phyloP scores from a whole-genome alignment of 1,284 basidiomycete species.

The Blastosporella zonata region DNA sequence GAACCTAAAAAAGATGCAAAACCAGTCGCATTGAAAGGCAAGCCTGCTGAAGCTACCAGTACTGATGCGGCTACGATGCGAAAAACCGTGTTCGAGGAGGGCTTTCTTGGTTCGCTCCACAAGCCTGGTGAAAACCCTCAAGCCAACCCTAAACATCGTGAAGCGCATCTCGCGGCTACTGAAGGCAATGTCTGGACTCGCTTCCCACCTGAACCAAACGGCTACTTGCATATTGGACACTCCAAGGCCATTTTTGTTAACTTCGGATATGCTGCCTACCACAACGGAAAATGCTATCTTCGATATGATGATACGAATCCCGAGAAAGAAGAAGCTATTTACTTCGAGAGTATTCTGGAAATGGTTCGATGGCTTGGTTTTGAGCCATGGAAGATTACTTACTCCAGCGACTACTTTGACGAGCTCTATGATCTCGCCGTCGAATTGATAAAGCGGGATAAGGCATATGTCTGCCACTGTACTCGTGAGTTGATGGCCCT shows the following conservation, averaged over 20 bases:
- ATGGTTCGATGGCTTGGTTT: slow-evolving; percentile 96
- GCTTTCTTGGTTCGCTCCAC: slow-evolving; percentile 92
- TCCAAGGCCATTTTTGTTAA: slow-evolving; percentile 99
- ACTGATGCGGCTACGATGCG: slow-evolving; percentile 39
- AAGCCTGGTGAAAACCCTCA: slow-evolving; percentile 95
- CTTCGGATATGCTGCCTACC: slow-evolving; percentile 94
- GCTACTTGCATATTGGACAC: slow-evolving; percentile 94
- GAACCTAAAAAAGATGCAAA: slow-evolving; percentile 52
- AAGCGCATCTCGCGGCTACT: slow-evolving; percentile 81
- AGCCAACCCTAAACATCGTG: slow-evolving; percentile 72
- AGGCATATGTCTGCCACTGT: slow-evolving; percentile 96
- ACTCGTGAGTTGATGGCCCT: slow-evolving; percentile 60
- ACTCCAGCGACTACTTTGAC: slow-evolving; percentile 97
- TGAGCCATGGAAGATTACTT: slow-evolving; percentile 99
- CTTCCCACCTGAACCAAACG: slow-evolving; percentile 99
- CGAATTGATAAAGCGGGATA: slow-evolving; percentile 88
- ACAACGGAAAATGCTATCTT: slow-evolving; percentile 89
- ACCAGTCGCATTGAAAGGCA: slow-evolving; percentile 30
- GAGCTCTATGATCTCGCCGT: slow-evolving; percentile 86
- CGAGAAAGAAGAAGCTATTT: slow-evolving; percentile 93
- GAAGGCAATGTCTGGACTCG: slow-evolving; percentile 89
- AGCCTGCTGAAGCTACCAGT: slow-evolving; percentile 28
- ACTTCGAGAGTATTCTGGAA: slow-evolving; percentile 96
- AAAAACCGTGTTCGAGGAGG: slow-evolving; percentile 88
- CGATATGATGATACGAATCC: slow-evolving; percentile 99